These are phyloP conservation scores for Daldinia sp. DNA, from an alignment of 2,329 filamentous ascomycete genomes.

Conservation along the genomic window DNA sequence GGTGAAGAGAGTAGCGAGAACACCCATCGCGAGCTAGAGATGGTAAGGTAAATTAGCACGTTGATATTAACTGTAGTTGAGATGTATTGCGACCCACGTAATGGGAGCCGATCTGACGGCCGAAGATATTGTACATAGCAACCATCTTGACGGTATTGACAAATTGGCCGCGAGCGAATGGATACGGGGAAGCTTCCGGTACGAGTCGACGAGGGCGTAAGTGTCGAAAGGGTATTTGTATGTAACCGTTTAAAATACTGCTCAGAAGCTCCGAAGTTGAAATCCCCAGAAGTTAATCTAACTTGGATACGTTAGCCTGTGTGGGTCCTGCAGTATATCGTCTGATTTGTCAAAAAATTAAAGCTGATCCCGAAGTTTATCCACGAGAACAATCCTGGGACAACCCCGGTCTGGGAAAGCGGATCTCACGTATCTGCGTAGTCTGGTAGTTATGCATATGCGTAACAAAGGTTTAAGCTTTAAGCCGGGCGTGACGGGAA, in stretches of 20 bases:
- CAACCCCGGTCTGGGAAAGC: background rate
- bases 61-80: background rate
- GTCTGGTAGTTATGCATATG: too few relatives aligned
- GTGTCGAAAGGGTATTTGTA: conserved; percentile 22
- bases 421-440: too few relatives aligned
- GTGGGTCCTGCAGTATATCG: conserved; percentile 8
- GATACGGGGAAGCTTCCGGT: conserved; percentile 29
- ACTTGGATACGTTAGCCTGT: conserved; percentile 8
- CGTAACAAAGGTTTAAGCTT: background rate
- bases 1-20: conserved; percentile 60
- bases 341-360: conserved; percentile 13
- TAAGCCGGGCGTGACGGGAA: conserved; percentile 1
- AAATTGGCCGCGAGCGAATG: conserved; percentile 36
- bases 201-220: conserved; percentile 32
- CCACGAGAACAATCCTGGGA: conserved; percentile 6
- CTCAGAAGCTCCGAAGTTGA: conserved; percentile 43
- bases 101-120: conserved; percentile 68
- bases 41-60: conserved; percentile 19
- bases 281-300: conserved; percentile 30
- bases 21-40: conserved; percentile 64
- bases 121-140: conserved; percentile 63
- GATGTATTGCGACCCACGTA: conserved; percentile 56
- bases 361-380: conserved; percentile 23
- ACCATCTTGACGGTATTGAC: conserved; percentile 55
- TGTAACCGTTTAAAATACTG: conserved; percentile 43